These are phyloP conservation scores for Durio zibethinus DNA, from an alignment of 345 rosid species.

Conservation along the genomic window DNA sequence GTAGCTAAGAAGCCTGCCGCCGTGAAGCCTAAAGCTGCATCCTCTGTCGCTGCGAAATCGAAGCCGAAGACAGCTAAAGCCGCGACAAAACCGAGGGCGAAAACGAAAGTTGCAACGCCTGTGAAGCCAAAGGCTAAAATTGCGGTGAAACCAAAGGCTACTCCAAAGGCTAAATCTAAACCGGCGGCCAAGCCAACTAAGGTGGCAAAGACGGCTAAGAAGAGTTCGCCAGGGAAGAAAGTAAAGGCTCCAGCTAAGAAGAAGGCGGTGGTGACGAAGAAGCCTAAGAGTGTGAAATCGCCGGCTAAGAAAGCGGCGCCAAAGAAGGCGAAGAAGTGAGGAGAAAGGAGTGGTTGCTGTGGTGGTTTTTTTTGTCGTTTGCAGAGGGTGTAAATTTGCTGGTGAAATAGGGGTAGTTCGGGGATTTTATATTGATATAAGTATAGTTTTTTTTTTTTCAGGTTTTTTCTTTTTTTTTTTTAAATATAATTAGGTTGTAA, in stretches of 20 bases:
- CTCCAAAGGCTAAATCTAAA: neutral
- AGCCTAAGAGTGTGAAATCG: slow-evolving; percentile 38
- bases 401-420: neutral
- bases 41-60: neutral
- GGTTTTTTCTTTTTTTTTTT: neutral
- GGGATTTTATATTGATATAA: neutral
- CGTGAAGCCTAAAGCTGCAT: slow-evolving; percentile 25
- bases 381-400: slow-evolving; percentile 13
- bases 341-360: neutral
- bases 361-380: neutral
- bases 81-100: slow-evolving; percentile 29
- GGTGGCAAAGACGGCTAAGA: slow-evolving; percentile 38
- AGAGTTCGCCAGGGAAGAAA: slow-evolving; percentile 43
- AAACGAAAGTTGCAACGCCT: slow-evolving; percentile 26
- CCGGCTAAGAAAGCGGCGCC: slow-evolving; percentile 36
- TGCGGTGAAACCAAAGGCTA: slow-evolving; percentile 23
- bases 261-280: slow-evolving; percentile 24
- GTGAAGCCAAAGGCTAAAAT: slow-evolving; percentile 31
- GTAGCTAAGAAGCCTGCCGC: slow-evolving; percentile 11
- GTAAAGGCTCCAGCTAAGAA: slow-evolving; percentile 32
- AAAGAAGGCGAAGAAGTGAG: slow-evolving; percentile 34
- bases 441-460: neutral
- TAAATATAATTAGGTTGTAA: slow-evolving; percentile 2
- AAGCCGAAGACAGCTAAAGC: slow-evolving; percentile 29
- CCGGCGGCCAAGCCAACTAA: slow-evolving; percentile 37